Evolutionary conservation across 352 stramenopile species (phyloP), one percentile per base, ranked within the genome.

Genomic region (Phytopythium ostracodes): DNA sequence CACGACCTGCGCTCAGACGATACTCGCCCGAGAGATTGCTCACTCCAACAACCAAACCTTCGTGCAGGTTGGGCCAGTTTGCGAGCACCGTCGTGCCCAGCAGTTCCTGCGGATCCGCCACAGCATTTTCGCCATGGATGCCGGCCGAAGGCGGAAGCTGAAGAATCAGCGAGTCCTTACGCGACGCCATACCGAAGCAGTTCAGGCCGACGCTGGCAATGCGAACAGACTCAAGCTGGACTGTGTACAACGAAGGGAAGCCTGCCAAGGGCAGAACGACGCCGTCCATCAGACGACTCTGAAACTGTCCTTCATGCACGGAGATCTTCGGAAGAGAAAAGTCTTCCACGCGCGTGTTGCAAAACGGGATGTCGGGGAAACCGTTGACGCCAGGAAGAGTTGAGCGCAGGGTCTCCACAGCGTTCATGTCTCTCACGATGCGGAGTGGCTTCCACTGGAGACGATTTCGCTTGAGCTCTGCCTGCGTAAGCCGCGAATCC

Each of bases 11-110:
- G 24, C 79, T 76, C 22, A 82, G 56, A n/a, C 80, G 77, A 62
- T 81, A 88, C 64, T 86, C 77, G 10, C 80, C 85, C 22, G 80
- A 71, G 1, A 88, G 66, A 7, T 66, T 87, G 60, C 76, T 93
- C 20, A 97, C 70, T 54, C 74, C 86, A 18, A 96, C 77, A 43
- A 98, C 88, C 33, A 85, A 89, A 7, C 89, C 96, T 81, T 99
- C 97, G 67, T 99, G 96, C 76, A 99, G 88, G 72, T 99, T 98
- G 4, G 97, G 97, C 92, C 96, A 99, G 77, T 99, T 99, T 8
- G 99, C 93, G 63, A 98, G 92, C 5, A 99, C 79, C 0, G 73
- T 91, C 35, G 72, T 79, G 1, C 83, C 79, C 12, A 94, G 60
- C 2, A 94, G 33, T 17, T 79, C 68, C 15, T 82, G 63, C 2